Conservation (phyloP, 306 rosid species). For the Casuarina cunninghamiana region DNA sequence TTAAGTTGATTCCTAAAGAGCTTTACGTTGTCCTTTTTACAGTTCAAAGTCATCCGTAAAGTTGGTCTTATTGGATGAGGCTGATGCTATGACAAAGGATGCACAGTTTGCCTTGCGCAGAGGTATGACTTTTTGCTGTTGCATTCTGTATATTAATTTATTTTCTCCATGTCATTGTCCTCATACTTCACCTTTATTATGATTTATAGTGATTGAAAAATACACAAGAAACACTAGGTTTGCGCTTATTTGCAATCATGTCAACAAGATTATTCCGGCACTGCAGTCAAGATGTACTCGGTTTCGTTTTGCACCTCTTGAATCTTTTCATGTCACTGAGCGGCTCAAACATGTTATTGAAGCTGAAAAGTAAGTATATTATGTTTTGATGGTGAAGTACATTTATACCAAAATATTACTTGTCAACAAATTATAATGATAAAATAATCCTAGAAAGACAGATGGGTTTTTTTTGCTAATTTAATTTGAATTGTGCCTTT, state of each 20-base stretch:
- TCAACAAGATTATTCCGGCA: conserved; percentile 95
- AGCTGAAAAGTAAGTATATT: conserved; percentile 63
- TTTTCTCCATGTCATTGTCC: conserved; percentile 19
- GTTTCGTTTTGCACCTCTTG: conserved; percentile 97
- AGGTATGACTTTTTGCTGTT: conserved; percentile 45
- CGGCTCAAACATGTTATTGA: conserved; percentile 80
- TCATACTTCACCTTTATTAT: conserved; percentile 7
- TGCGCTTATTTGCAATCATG: conserved; percentile 89
- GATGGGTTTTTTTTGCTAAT: neutral
- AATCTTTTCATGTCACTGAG: conserved; percentile 73
- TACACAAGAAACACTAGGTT: conserved; percentile 88
- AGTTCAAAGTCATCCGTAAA: conserved; percentile 76
- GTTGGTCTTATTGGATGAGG: conserved; percentile 86
- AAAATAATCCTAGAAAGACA: too few species aligned
- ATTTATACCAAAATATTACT: neutral
- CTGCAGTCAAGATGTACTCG: conserved; percentile 95
- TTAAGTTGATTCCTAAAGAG: conserved; percentile 15
- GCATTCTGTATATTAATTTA: neutral
- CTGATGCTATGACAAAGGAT: conserved; percentile 99
- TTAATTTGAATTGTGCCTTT: neutral
- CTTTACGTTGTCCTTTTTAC: neutral
- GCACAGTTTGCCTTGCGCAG: conserved; percentile 96
- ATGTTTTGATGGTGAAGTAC: conserved; percentile 9
- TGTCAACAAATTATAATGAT: too few species aligned
- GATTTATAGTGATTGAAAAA: conserved; percentile 79